Conservation (phyloP, 495 filamentous ascomycete species). For the Cercophora samala region DNA sequence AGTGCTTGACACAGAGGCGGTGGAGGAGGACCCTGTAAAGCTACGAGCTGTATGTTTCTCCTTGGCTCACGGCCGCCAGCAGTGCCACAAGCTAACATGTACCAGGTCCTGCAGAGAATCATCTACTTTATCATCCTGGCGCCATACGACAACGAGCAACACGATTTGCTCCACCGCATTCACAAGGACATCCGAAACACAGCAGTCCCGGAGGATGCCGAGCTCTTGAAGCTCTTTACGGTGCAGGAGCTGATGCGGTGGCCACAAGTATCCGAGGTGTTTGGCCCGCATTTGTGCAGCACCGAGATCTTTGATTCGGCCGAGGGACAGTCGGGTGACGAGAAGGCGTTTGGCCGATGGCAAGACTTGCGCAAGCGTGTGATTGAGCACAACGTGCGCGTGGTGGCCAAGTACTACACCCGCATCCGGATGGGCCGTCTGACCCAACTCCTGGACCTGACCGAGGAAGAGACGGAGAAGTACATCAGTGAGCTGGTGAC, state of each 20-base stretch:
- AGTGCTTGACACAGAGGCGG: slow-evolving; percentile 90
- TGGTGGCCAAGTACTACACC: slow-evolving; percentile 97
- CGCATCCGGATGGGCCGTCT: slow-evolving; percentile 88
- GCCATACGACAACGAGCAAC: slow-evolving; percentile 97
- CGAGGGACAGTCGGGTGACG: slow-evolving; percentile 59
- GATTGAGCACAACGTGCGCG: slow-evolving; percentile 97
- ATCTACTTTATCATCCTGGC: slow-evolving; percentile 97
- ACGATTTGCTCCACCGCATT: slow-evolving; percentile 92
- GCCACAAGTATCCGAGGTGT: slow-evolving; percentile 83
- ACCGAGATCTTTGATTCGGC: slow-evolving; percentile 83
- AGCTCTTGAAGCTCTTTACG: slow-evolving; percentile 89
- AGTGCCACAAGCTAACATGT: slow-evolving; percentile 31
- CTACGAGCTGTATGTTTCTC: slow-evolving; percentile 68
- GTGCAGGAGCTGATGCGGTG: slow-evolving; percentile 97
- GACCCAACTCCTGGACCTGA: slow-evolving; percentile 83
- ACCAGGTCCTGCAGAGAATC: slow-evolving; percentile 76
- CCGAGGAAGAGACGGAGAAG: slow-evolving; percentile 93
- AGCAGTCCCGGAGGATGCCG: slow-evolving; percentile 67
- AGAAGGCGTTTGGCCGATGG: slow-evolving; percentile 79
- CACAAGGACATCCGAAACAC: slow-evolving; percentile 65
- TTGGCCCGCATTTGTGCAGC: slow-evolving; percentile 80
- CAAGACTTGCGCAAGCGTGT: slow-evolving; percentile 94
- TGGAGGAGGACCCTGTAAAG: slow-evolving; percentile 82
- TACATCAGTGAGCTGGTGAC: slow-evolving; percentile 95
- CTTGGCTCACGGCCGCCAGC: too few species aligned